These are phyloP conservation scores for Ambrosia artemisiifolia DNA, from an alignment of 129 eudicot species.

Conservation along the genomic window DNA sequence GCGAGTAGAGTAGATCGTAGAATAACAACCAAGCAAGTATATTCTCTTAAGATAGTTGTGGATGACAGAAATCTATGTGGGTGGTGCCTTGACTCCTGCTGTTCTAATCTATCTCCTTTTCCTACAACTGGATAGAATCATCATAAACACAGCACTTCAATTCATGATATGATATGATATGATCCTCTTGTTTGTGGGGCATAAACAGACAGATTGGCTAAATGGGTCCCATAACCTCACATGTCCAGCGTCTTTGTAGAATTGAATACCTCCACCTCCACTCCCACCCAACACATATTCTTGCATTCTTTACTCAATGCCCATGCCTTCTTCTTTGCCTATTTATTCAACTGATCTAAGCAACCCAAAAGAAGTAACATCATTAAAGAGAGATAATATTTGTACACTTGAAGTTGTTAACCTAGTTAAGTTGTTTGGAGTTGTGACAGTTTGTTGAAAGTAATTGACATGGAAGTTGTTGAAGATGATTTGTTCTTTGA, in stretches of 20 bases:
- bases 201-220: constrained; percentile 56
- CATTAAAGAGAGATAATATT: background rate
- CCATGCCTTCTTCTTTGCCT: constrained; percentile 31
- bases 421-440: background rate
- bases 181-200: constrained; percentile 44
- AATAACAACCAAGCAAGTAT: constrained; percentile 70
- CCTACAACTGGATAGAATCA: constrained; percentile 60
- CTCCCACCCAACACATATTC: constrained; percentile 25
- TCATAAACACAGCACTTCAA: constrained; percentile 44
- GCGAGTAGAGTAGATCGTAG: constrained; percentile 17
- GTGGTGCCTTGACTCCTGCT: constrained; percentile 38
- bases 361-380: constrained; percentile 1
- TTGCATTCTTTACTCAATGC: constrained; percentile 32
- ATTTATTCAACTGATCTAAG: constrained; percentile 22
- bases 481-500: constrained; percentile 92
- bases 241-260: constrained; percentile 39
- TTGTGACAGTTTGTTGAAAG: constrained; percentile 15
- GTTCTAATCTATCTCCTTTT: constrained; percentile 45
- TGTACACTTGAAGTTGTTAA: constrained; percentile 13
- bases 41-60: constrained; percentile 43
- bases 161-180: constrained; percentile 15
- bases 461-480: constrained; percentile 48
- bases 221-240: constrained; percentile 64
- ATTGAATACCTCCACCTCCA: constrained; percentile 19
- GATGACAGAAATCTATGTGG: constrained; percentile 58